Percentiles rank a stretch among this genome's conserved stretches.
These are phyloP conservation scores for Solanum acaule DNA, from an alignment of 257 asterid genomes.

Conservation along the genomic window DNA sequence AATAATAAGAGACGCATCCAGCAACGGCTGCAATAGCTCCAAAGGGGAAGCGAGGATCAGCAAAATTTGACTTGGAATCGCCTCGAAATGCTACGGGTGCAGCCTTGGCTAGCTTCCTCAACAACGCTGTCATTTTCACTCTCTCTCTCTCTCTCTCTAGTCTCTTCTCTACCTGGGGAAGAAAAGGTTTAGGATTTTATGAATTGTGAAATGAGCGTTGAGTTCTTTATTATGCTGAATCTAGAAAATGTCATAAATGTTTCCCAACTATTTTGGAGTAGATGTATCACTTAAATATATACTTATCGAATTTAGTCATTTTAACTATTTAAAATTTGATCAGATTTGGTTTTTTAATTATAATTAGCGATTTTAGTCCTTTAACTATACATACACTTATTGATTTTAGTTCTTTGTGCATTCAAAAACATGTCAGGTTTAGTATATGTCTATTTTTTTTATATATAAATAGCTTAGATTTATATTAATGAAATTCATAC, in stretches of 20 bases:
- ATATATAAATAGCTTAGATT: too few species aligned
- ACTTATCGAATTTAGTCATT: too few species aligned
- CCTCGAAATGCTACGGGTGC: slow-evolving; percentile 34
- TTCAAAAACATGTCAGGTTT: too few species aligned
- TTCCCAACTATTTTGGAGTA: too few species aligned
- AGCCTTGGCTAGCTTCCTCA: slow-evolving; percentile 43
- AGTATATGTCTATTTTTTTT: too few species aligned
- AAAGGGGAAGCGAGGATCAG: slow-evolving; percentile 36
- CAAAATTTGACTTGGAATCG: slow-evolving; percentile 23
- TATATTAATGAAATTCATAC: too few species aligned
- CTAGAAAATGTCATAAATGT: background rate
- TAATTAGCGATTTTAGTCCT: too few species aligned
- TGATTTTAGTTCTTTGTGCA: too few species aligned
- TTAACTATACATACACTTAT: too few species aligned
- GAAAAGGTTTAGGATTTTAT: background rate
- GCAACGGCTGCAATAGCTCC: slow-evolving; percentile 78
- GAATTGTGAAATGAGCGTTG: background rate
- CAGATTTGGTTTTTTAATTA: too few species aligned
- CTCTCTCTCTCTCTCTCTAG: background rate
- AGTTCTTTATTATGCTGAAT: background rate
- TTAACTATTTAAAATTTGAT: too few species aligned
- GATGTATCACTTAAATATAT: too few species aligned
- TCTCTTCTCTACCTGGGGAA: background rate
- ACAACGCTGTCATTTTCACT: slow-evolving; percentile 34
- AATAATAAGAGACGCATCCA: slow-evolving; percentile 65